Percentiles rank a stretch among this genome's conserved stretches.
Evolutionary conservation across 2,329 filamentous ascomycete species (phyloP).

Genomic region (Torrubiella hemipterigena): DNA sequence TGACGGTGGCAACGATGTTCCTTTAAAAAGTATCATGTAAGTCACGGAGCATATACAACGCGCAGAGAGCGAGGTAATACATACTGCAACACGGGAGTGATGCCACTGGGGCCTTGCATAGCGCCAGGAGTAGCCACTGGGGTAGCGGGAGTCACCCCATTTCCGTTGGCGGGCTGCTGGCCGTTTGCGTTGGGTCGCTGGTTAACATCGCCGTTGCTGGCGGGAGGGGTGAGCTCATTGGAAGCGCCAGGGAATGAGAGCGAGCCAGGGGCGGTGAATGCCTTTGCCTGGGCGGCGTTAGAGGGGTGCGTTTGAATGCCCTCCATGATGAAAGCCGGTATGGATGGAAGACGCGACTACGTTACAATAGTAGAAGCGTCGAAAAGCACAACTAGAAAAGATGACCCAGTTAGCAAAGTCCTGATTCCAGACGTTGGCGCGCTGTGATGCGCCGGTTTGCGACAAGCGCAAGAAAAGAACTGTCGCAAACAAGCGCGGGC

Average conservation of each 20-base stretch:
- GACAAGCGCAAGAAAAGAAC: too few species aligned
- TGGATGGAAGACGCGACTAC: conserved; percentile 8
- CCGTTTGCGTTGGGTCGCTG: conserved; percentile 27
- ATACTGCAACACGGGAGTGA: conserved; percentile 94
- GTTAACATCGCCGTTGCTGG: conserved; percentile 50
- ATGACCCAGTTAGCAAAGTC: conserved; percentile 14
- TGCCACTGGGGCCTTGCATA: conserved; percentile 70
- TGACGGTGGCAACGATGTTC: conserved; percentile 99
- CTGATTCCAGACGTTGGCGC: background rate
- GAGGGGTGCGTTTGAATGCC: conserved; percentile 82
- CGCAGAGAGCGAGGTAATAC: too few species aligned
- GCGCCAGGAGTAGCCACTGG: conserved; percentile 86
- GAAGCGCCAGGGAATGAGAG: conserved; percentile 82
- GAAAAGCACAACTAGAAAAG: conserved; percentile 23
- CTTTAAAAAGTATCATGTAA: conserved; percentile 49
- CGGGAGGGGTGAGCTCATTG: conserved; percentile 71
- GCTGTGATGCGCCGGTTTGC: too few species aligned
- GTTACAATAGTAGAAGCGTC: conserved; percentile 10
- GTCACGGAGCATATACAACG: too few species aligned
- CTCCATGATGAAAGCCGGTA: conserved; percentile 54
- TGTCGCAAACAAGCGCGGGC: conserved; percentile 5
- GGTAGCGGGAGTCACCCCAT: conserved; percentile 77
- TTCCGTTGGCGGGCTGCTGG: conserved; percentile 51
- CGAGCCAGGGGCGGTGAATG: conserved; percentile 85
- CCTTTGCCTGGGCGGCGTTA: conserved; percentile 86